These are phyloP conservation scores for Oenanthe javanica DNA, from an alignment of 140 eudicot genomes.

Conservation along the genomic window DNA sequence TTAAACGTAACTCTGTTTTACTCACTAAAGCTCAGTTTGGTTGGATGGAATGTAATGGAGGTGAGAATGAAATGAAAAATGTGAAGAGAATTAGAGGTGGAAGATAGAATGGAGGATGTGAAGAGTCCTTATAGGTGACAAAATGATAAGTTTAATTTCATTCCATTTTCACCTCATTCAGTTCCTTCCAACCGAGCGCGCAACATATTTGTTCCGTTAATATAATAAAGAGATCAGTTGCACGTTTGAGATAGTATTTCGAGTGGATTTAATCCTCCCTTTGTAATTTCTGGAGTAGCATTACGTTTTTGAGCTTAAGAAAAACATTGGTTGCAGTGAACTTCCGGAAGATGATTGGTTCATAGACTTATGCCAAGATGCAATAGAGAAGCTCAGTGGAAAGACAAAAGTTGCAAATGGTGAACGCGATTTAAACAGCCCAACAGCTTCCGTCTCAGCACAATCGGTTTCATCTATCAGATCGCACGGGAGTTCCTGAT, in stretches of 20 bases:
- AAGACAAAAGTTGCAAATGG: slow-evolving; percentile 66
- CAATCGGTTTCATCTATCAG: slow-evolving; percentile 81
- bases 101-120: not conserved
- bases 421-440: slow-evolving; percentile 79
- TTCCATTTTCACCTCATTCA: not conserved
- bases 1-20: not conserved
- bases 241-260: not conserved
- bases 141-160: not conserved
- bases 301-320: not conserved
- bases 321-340: slow-evolving; percentile 32
- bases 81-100: not conserved
- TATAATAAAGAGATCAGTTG: not conserved
- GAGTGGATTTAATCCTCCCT: not conserved
- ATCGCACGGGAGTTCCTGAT: slow-evolving; percentile 87
- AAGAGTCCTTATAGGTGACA: not conserved
- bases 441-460: slow-evolving; percentile 95
- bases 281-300: not conserved
- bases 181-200: not conserved
- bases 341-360: slow-evolving; percentile 96
- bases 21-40: not conserved
- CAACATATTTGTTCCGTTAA: not conserved
- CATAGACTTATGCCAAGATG: slow-evolving; percentile 67
- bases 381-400: slow-evolving; percentile 83
- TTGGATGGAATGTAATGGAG: not conserved
- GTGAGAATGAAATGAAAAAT: not conserved